phyloP scores from a whole-genome alignment of 352 stramenopile genomes.

The Phytopythium ostracodes region DNA sequence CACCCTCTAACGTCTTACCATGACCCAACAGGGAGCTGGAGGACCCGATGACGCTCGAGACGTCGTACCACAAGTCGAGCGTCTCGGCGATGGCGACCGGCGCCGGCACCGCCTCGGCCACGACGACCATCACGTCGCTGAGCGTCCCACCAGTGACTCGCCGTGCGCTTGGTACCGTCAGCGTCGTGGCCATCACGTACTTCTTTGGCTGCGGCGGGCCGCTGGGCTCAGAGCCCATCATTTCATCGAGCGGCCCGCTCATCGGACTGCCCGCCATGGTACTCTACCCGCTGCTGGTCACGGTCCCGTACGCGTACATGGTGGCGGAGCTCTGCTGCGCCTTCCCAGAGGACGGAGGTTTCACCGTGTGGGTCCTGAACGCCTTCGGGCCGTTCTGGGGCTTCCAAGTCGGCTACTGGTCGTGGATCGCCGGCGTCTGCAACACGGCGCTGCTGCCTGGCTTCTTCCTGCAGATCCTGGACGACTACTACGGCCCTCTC shows the following conservation, averaged over 20 bases:
- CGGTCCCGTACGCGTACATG: conserved; percentile 51
- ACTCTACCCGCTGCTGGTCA: conserved; percentile 63
- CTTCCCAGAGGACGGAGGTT: conserved; percentile 73
- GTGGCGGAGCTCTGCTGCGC: conserved; percentile 63
- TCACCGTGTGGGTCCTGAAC: conserved; percentile 64
- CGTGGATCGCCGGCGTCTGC: conserved; percentile 63
- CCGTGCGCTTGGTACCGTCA: conserved; percentile 31
- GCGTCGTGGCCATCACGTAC: conserved; percentile 46
- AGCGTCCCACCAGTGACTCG: conserved; percentile 11
- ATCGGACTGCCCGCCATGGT: conserved; percentile 44
- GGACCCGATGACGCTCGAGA: conserved; percentile 16
- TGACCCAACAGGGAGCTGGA: conserved; percentile 13
- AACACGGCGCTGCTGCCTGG: conserved; percentile 49
- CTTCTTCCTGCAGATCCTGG: conserved; percentile 30
- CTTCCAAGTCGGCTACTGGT: conserved; percentile 82
- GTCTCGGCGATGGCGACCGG: background rate
- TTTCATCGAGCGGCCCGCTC: conserved; percentile 47
- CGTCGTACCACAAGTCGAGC: conserved; percentile 20
- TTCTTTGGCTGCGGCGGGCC: conserved; percentile 44
- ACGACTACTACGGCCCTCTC: conserved; percentile 21
- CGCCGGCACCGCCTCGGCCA: background rate
- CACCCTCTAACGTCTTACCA: too few species aligned
- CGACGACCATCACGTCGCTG: background rate
- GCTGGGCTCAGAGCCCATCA: conserved; percentile 52
- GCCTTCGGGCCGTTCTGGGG: conserved; percentile 76